phyloP scores from a whole-genome alignment of 495 filamentous ascomycete genomes.

The Xylaria scruposa region DNA sequence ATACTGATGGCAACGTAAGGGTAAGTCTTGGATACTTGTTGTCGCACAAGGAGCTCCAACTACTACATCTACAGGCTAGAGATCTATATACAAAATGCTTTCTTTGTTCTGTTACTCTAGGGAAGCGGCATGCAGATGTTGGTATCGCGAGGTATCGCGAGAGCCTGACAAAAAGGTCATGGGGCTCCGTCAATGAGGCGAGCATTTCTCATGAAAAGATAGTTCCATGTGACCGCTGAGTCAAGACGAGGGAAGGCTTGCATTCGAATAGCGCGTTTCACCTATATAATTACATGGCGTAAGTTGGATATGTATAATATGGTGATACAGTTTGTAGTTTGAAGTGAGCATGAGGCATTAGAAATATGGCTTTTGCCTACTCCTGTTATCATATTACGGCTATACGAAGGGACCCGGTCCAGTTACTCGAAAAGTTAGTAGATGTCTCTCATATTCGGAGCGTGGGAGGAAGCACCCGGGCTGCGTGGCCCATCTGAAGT shows the following conservation, averaged over 20 bases:
- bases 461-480: not conserved
- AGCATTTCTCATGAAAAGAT: not conserved
- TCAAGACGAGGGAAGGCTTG: not conserved
- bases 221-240: not conserved
- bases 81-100: no score
- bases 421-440: not conserved
- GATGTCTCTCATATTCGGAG: not conserved
- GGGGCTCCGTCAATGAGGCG: not conserved
- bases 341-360: not conserved
- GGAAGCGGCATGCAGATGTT: no score
- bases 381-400: not conserved
- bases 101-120: no score
- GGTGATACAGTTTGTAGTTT: not conserved
- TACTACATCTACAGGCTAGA: no score
- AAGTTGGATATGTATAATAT: not conserved
- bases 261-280: not conserved
- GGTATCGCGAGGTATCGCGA: no score
- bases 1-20: no score
- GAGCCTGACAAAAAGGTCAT: not conserved
- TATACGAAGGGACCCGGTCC: not conserved
- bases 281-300: not conserved
- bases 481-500: constrained; percentile 8
- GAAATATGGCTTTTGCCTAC: not conserved
- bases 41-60: no score
- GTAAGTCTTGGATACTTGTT: no score